Evolutionary conservation across 2,329 filamentous ascomycete genomes (phyloP), one percentile per base, ranked within the genome.

Genomic region (Colletotrichum endophyticum): DNA sequence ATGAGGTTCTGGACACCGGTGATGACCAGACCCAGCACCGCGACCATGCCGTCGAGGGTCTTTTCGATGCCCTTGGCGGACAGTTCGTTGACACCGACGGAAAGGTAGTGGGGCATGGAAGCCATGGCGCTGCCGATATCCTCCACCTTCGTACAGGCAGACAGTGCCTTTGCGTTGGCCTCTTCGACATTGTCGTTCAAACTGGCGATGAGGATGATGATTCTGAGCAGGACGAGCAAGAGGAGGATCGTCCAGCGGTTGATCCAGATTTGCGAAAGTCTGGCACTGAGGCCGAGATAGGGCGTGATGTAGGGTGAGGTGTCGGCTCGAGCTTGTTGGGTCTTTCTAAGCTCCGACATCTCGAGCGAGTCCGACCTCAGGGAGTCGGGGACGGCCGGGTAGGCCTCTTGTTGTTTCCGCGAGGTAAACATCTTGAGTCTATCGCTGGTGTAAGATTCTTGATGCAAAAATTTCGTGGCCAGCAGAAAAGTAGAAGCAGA

Each of bases 21-120:
- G 78, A 99, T 88, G 76, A 94, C 93, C 83, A 99, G 89, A 77
- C 93, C 89, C 67, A 99, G 89, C 86, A 97, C 92, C 57, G 92
- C 89, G 84, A 97, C 95, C 84, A 99, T 90, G 66, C 92, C 96
- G 78, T 92, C 90, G 79, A 99, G 92, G 11, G 95, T 92, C 80
- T 94, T 93, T 80, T 96, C 95, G 79, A 99, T 93, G 72, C 95
- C 94, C 64, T 90, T 90, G 36, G 95, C 95, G 9, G 95, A 94
- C 80, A 99, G 87, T 75, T 95, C 91, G 86, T 99, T 99, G 83
- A 98, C 93, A 71, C 97, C 97, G 68, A 91, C 88, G 3, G 96
- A 95, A 83, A 99, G 93, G 86, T 98, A 99, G 85, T 98, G 94
- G 73, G 97, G 97, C 96, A 99, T 98, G 49, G 97, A 99, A 53